These are phyloP conservation scores for Talaromyces thailandensis DNA, from an alignment of 495 filamentous ascomycete genomes.

Conservation along the genomic window DNA sequence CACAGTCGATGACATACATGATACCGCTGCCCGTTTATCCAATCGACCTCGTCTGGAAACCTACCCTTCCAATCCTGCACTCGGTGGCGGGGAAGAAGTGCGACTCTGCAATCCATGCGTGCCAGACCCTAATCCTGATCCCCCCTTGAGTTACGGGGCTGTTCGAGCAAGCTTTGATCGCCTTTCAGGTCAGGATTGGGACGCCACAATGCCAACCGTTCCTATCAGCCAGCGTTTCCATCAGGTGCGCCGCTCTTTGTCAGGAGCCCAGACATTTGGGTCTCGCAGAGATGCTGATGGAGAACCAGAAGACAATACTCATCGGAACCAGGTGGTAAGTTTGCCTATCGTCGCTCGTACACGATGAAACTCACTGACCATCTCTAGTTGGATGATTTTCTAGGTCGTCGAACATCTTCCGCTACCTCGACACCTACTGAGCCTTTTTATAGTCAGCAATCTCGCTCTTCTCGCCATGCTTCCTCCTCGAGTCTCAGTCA, in stretches of 20 bases:
- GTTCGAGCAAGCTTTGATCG: slow-evolving; percentile 18
- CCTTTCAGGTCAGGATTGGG: slow-evolving; percentile 5
- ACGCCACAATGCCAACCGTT: slow-evolving; percentile 1
- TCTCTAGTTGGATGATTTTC: background rate
- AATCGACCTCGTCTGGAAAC: slow-evolving; percentile 7
- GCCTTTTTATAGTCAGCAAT: background rate
- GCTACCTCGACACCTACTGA: background rate
- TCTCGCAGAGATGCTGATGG: background rate
- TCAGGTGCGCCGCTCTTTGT: slow-evolving; percentile 1
- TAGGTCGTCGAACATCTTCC: background rate
- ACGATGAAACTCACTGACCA: background rate
- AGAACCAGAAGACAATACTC: background rate
- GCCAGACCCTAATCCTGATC: slow-evolving; percentile 77
- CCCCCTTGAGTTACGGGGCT: slow-evolving; percentile 28
- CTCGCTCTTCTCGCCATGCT: background rate
- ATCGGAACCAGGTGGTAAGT: background rate
- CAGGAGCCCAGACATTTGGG: background rate
- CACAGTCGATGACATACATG: slow-evolving; percentile 26
- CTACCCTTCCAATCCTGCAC: slow-evolving; percentile 36
- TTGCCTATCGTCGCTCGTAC: background rate
- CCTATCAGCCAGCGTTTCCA: slow-evolving; percentile 2
- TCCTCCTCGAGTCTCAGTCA: background rate
- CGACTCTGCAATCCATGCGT: slow-evolving; percentile 92
- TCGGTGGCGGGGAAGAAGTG: slow-evolving; percentile 78
- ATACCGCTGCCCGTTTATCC: slow-evolving; percentile 7